Evolutionary conservation across 345 rosid genomes (phyloP).

Genomic region (Cochlearia excelsa): DNA sequence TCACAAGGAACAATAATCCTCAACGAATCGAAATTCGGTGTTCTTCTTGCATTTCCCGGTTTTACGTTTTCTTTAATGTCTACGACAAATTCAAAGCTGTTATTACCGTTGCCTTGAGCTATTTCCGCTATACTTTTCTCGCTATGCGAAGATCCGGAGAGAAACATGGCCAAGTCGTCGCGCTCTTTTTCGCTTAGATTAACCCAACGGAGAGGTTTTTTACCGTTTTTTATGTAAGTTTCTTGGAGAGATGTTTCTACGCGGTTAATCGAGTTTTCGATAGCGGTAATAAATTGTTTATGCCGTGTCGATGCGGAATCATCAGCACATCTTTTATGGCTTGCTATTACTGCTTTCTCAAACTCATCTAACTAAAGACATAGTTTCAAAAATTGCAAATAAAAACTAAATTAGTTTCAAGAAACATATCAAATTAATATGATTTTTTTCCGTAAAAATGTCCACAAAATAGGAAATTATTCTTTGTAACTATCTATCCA

Average conservation of each 20-base stretch:
- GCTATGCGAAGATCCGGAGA: slow-evolving; percentile 51
- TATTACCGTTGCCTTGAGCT: slow-evolving; percentile 25
- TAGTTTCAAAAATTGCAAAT: slow-evolving; percentile 8
- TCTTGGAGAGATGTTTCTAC: slow-evolving; percentile 62
- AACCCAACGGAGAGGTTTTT: slow-evolving; percentile 70
- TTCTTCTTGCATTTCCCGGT: slow-evolving; percentile 48
- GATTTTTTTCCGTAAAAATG: background rate
- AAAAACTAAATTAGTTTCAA: background rate
- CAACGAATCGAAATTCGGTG: slow-evolving; percentile 53
- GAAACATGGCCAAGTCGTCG: slow-evolving; percentile 74
- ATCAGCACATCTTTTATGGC: slow-evolving; percentile 42
- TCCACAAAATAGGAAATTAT: background rate
- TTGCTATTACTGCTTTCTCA: slow-evolving; percentile 66
- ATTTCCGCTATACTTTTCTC: slow-evolving; percentile 26
- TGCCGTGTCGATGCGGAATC: slow-evolving; percentile 57
- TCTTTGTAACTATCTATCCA: too few species aligned
- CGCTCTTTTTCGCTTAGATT: slow-evolving; percentile 71
- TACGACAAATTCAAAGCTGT: slow-evolving; percentile 38
- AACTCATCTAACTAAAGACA: slow-evolving; percentile 68
- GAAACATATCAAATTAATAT: background rate
- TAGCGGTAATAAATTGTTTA: slow-evolving; percentile 65
- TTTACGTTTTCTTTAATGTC: slow-evolving; percentile 34
- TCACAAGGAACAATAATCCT: slow-evolving; percentile 53
- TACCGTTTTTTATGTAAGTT: slow-evolving; percentile 54
- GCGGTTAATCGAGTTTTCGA: slow-evolving; percentile 53